These are phyloP conservation scores for Pinus taeda DNA, from an alignment of 75 land plant species.

Conservation along the genomic window DNA sequence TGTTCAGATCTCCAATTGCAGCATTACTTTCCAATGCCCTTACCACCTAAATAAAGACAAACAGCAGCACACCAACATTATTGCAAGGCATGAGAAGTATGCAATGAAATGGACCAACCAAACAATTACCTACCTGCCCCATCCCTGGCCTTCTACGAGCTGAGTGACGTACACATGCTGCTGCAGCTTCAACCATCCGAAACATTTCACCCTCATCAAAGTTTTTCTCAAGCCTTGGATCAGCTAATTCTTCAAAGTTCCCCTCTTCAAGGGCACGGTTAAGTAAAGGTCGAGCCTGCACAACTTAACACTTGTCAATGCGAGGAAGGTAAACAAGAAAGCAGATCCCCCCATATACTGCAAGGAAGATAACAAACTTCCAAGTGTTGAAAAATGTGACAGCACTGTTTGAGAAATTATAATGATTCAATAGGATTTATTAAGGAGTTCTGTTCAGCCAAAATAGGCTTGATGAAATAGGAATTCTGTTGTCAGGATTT, in stretches of 20 bases:
- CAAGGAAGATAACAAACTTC: background rate
- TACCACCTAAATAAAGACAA: slow-evolving; percentile 45
- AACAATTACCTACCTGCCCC: slow-evolving; percentile 46
- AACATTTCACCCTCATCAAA: slow-evolving; percentile 44
- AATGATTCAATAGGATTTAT: background rate
- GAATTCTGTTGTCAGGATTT: no score
- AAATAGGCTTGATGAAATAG: no score
- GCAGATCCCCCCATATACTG: background rate
- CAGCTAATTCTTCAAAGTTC: slow-evolving; percentile 32
- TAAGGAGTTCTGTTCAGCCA: no score
- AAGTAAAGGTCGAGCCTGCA: slow-evolving; percentile 67
- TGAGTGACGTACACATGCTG: slow-evolving; percentile 61
- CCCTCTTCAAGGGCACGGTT: slow-evolving; percentile 34
- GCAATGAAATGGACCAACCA: background rate
- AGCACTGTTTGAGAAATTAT: background rate
- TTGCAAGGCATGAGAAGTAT: background rate
- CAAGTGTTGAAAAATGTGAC: background rate
- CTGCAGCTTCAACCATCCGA: slow-evolving; percentile 61
- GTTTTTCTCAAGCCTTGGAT: slow-evolving; percentile 49
- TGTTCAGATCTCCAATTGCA: slow-evolving; percentile 48
- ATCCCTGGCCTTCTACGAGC: slow-evolving; percentile 56
- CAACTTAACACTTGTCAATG: background rate
- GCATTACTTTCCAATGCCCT: slow-evolving; percentile 65
- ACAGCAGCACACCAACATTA: background rate
- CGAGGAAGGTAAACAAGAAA: background rate